phyloP scores from a whole-genome alignment of 164 flowering plant species.

The Pachysandra terminalis region DNA sequence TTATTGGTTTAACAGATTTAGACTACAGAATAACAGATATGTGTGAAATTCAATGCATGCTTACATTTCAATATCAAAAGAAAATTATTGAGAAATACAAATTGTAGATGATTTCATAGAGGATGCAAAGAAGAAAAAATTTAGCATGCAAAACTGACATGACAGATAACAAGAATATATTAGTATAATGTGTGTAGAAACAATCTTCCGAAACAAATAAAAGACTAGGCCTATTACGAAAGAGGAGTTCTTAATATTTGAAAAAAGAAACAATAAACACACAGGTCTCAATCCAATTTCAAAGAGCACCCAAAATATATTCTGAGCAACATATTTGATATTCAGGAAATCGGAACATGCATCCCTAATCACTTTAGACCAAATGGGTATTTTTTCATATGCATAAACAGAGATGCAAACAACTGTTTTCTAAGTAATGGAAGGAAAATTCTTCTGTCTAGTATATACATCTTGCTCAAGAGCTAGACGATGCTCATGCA shows the following conservation, averaged over 20 bases:
- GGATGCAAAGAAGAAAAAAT: no score
- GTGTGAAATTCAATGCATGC: no score
- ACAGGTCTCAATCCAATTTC: neutral
- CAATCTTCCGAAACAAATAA: no score
- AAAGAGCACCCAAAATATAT: neutral
- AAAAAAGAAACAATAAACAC: neutral
- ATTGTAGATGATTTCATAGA: no score
- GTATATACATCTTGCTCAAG: constrained; percentile 80
- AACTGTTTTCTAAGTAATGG: constrained; percentile 2
- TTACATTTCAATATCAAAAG: no score
- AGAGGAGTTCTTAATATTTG: neutral
- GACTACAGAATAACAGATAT: no score
- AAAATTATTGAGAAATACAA: no score
- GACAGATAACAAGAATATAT: no score
- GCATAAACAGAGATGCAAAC: constrained; percentile 4
- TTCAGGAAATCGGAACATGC: neutral
- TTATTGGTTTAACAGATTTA: no score
- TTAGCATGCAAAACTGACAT: no score
- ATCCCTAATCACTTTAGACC: neutral
- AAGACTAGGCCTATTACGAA: neutral
- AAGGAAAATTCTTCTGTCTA: neutral
- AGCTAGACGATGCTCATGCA: constrained; percentile 69
- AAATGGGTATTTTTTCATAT: neutral
- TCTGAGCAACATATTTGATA: neutral
- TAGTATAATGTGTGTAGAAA: no score